A percentile compares a stretch with the other conserved stretches of the same genome.
Evolutionary conservation across 805 yeast species (phyloP).

Genomic region (Yarrowia sp.): DNA sequence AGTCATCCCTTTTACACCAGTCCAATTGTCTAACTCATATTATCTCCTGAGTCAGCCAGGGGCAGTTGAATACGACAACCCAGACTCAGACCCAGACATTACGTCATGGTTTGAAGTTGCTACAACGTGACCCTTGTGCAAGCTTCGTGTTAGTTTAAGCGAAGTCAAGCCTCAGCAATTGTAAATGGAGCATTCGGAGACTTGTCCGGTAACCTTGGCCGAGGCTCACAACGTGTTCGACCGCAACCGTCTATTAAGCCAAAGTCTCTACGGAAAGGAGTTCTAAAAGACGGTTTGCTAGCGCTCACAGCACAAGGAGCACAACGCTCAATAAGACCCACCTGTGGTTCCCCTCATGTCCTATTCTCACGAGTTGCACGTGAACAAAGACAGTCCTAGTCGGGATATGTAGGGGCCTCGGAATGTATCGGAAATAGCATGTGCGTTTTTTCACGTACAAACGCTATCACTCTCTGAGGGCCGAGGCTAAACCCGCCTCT

Average conservation of each 20-base stretch:
- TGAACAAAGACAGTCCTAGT: neutral
- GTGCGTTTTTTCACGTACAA: slow-evolving; percentile 1
- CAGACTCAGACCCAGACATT: no score
- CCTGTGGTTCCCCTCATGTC: neutral
- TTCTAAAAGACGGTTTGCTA: no score
- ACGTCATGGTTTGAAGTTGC: no score
- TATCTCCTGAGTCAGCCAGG: no score
- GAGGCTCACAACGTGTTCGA: neutral
- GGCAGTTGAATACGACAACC: no score
- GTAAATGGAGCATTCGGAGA: no score
- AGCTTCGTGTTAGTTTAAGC: neutral
- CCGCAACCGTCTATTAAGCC: neutral
- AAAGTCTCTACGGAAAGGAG: no score
- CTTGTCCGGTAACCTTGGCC: neutral
- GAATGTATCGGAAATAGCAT: slow-evolving; percentile 15
- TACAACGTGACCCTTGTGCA: neutral
- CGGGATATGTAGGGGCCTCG: slow-evolving; percentile 21
- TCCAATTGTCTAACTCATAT: no score
- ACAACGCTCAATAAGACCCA: no score
- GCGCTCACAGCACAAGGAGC: no score
- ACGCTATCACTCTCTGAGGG: neutral
- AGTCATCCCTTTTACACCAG: no score
- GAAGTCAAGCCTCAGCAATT: no score
- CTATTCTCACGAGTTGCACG: slow-evolving; percentile 6
- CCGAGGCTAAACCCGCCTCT: slow-evolving; percentile 12